Conservation (phyloP, 257 asterid genomes). For the Verbena officinalis region DNA sequence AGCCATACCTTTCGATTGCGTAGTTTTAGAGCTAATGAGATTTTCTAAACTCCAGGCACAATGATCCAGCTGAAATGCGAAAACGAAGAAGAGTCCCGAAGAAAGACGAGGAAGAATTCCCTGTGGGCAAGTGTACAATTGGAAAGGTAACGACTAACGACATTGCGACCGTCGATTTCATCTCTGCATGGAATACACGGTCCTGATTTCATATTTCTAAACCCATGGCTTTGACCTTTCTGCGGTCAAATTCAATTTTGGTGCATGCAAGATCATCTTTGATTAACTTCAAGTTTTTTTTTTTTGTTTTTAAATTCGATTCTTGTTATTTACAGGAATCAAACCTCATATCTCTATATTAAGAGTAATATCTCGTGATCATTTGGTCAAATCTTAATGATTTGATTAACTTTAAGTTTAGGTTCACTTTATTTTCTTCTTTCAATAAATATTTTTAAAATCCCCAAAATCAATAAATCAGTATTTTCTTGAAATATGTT, state of each 20-base stretch:
- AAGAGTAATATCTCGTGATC: no score
- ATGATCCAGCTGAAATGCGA: constrained; percentile 18
- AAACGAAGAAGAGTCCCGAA: constrained; percentile 12
- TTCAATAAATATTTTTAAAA: no score
- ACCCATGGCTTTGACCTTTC: not conserved
- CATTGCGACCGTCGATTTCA: not conserved
- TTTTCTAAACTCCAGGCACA: constrained; percentile 4
- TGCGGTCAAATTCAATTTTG: constrained; percentile 3
- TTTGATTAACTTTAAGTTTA: no score
- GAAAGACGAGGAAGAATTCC: not conserved
- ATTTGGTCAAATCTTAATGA: no score
- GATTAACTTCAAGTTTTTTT: no score
- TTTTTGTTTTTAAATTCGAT: no score
- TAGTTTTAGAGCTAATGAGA: constrained; percentile 1
- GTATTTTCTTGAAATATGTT: no score
- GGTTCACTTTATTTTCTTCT: no score
- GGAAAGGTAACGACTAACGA: not conserved
- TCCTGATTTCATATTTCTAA: not conserved
- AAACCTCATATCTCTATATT: no score
- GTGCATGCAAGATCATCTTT: not conserved
- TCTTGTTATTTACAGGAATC: no score
- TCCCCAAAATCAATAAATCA: no score
- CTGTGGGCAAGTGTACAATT: constrained; percentile 10
- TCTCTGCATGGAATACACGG: not conserved
- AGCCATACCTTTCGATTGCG: constrained; percentile 23